Percentiles rank a stretch among this genome's conserved stretches.
These are phyloP conservation scores for Trichophyton benhamiae DNA, from an alignment of 2,329 filamentous ascomycete genomes.

Conservation along the genomic window DNA sequence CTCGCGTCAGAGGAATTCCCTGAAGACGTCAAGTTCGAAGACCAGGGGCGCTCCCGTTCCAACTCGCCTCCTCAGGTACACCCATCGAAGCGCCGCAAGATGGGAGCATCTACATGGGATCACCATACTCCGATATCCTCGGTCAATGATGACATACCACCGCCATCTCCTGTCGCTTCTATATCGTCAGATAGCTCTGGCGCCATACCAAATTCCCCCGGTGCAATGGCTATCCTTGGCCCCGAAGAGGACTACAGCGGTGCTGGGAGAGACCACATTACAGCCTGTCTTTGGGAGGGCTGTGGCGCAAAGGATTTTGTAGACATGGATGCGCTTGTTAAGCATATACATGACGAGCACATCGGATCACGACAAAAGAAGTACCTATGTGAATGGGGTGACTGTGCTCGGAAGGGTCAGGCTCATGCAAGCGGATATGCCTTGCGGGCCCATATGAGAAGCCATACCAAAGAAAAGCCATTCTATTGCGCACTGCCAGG, in stretches of 20 bases:
- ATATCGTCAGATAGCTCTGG: constrained; percentile 86
- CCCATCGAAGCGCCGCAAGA: constrained; percentile 39
- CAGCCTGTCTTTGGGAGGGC: constrained; percentile 64
- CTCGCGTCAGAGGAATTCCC: constrained; percentile 51
- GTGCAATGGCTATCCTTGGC: constrained; percentile 33
- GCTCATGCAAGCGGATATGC: constrained; percentile 93
- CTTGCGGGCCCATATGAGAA: constrained; percentile 91
- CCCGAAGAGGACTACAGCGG: constrained; percentile 55
- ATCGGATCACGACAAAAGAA: constrained; percentile 90
- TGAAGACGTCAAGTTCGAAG: constrained; percentile 44
- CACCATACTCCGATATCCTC: constrained; percentile 40
- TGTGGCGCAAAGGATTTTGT: constrained; percentile 58
- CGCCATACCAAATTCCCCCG: constrained; percentile 63
- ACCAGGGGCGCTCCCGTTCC: constrained; percentile 36
- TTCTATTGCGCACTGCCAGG: constrained; percentile 93
- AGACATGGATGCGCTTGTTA: constrained; percentile 70
- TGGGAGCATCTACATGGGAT: constrained; percentile 34
- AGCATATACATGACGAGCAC: constrained; percentile 83
- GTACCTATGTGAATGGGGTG: constrained; percentile 96
- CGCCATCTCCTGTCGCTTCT: constrained; percentile 47
- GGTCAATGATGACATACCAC: constrained; percentile 28
- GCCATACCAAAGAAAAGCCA: constrained; percentile 94
- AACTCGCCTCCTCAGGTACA: constrained; percentile 27
- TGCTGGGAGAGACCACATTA: constrained; percentile 60
- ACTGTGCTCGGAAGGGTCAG: constrained; percentile 76